Evolutionary conservation across 2,329 filamentous ascomycete species (phyloP).

Genomic region (Ramichloridium luteum): DNA sequence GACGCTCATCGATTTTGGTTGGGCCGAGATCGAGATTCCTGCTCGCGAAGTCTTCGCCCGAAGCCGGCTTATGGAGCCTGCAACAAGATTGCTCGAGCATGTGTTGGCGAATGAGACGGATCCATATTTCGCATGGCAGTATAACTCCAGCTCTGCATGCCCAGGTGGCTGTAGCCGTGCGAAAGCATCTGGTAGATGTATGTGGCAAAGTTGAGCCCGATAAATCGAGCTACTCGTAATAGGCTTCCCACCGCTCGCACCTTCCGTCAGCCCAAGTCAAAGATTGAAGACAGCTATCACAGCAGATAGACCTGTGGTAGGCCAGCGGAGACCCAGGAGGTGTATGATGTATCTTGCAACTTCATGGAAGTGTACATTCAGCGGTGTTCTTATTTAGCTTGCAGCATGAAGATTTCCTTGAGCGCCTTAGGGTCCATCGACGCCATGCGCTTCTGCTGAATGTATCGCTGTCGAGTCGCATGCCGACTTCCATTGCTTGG

Average conservation of each 20-base stretch:
- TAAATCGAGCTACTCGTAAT: no score
- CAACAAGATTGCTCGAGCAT: constrained; percentile 31
- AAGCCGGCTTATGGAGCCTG: constrained; percentile 26
- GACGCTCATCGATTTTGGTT: constrained; percentile 35
- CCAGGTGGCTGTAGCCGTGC: constrained; percentile 29
- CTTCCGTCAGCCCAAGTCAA: no score
- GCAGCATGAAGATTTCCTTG: constrained; percentile 73
- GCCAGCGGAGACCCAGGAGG: no score
- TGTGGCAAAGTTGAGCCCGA: no score
- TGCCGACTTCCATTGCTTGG: constrained; percentile 40
- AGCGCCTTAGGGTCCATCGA: constrained; percentile 69
- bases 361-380: no score
- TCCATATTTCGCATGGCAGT: constrained; percentile 44
- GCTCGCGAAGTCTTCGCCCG: constrained; percentile 37
- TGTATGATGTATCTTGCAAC: no score
- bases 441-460: constrained; percentile 77
- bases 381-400: no score
- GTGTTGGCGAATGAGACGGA: constrained; percentile 44
- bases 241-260: no score
- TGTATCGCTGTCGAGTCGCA: constrained; percentile 66
- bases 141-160: constrained; percentile 27
- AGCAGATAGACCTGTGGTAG: no score
- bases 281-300: no score
- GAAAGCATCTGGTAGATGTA: no score
- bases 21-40: constrained; percentile 39